Conservation (phyloP, 2,329 filamentous ascomycete genomes). For the Aureobasidium lini region DNA sequence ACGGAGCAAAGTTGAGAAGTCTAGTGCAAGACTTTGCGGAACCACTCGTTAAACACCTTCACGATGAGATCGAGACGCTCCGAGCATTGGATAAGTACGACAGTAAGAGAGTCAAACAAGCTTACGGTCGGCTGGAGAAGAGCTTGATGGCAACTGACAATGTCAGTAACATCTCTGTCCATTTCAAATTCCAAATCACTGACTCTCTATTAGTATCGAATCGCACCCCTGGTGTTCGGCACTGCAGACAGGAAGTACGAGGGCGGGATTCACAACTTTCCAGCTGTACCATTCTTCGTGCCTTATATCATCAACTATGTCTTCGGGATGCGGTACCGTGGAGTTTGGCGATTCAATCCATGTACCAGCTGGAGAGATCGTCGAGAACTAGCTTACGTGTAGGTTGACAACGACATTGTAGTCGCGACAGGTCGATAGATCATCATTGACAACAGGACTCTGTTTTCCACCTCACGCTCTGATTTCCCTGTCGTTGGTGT, state of each 20-base stretch:
- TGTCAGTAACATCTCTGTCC: conserved; percentile 16
- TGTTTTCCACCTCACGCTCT: too few relatives aligned
- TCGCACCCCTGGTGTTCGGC: conserved; percentile 29
- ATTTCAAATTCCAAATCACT: conserved; percentile 5
- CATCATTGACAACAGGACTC: too few relatives aligned
- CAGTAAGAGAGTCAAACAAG: conserved; percentile 20
- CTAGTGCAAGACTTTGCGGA: conserved; percentile 22
- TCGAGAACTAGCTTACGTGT: conserved; percentile 19
- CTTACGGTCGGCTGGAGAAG: conserved; percentile 24
- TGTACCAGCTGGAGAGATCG: conserved; percentile 28
- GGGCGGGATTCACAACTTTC: conserved; percentile 27
- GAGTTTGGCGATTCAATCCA: conserved; percentile 32
- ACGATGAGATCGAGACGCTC: conserved; percentile 23
- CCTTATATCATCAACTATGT: conserved; percentile 29
- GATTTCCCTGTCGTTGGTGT: too few relatives aligned
- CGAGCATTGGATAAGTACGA: conserved; percentile 19
- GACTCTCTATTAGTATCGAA: conserved; percentile 23
- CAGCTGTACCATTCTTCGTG: conserved; percentile 30
- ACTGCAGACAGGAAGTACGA: conserved; percentile 30
- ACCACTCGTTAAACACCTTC: conserved; percentile 21
- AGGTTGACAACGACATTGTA: too few relatives aligned
- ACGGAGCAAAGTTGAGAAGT: conserved; percentile 19
- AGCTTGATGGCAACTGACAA: conserved; percentile 26
- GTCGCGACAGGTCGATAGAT: too few relatives aligned
- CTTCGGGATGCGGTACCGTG: conserved; percentile 25